Conservation (phyloP, 2,329 filamentous ascomycete species). For the Xylariaceae sp. region DNA sequence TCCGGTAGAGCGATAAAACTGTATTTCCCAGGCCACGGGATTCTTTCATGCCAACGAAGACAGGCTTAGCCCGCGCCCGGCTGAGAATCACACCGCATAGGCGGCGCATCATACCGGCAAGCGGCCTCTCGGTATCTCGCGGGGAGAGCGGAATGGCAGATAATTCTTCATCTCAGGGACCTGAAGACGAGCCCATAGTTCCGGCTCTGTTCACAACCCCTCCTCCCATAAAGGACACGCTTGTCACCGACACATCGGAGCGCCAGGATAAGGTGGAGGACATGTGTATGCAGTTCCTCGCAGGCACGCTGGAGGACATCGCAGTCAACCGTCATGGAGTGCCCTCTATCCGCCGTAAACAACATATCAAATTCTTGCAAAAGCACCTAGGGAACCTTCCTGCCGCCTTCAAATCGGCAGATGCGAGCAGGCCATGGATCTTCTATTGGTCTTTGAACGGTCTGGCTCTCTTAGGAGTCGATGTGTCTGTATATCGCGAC, state of each 20-base stretch:
- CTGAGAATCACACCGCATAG: conserved; percentile 22
- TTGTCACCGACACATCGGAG: conserved; percentile 62
- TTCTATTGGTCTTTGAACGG: conserved; percentile 86
- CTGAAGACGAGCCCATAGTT: conserved; percentile 31
- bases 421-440: conserved; percentile 89
- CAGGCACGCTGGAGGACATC: conserved; percentile 43
- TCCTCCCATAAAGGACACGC: conserved; percentile 59
- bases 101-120: conserved; percentile 18
- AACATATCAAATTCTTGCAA: conserved; percentile 58
- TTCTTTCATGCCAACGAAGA: conserved; percentile 30
- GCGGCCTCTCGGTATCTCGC: not conserved
- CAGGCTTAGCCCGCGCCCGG: conserved; percentile 30
- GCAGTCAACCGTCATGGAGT: conserved; percentile 66
- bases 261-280: conserved; percentile 64
- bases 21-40: not conserved
- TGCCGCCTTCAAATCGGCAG: conserved; percentile 63
- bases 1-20: conserved; percentile 7
- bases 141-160: conserved; percentile 8
- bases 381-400: conserved; percentile 59
- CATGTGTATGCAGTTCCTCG: conserved; percentile 64
- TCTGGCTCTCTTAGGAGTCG: conserved; percentile 69
- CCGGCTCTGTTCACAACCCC: conserved; percentile 52
- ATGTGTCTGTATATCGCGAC: conserved; percentile 61
- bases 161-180: conserved; percentile 7
- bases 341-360: conserved; percentile 62